Conservation (phyloP, 2,329 filamentous ascomycete species). For the Eurotiales sp. region DNA sequence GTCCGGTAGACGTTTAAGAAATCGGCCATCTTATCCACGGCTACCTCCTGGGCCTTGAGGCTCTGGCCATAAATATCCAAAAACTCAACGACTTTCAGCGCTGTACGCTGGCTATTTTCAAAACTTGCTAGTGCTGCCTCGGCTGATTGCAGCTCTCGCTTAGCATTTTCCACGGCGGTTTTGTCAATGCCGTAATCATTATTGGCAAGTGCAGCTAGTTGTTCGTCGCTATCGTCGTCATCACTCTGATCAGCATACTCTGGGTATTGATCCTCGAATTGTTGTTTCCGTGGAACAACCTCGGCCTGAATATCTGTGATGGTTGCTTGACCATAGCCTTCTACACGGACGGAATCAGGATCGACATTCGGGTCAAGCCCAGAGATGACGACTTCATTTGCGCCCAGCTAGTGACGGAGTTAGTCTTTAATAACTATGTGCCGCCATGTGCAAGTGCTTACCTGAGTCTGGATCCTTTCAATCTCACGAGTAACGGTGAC, state of each 20-base stretch:
- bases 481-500: conserved; percentile 61
- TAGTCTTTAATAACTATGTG: neutral
- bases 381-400: conserved; percentile 55
- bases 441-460: conserved; percentile 24
- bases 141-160: conserved; percentile 29
- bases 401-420: conserved; percentile 41
- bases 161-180: conserved; percentile 18
- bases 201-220: conserved; percentile 12
- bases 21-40: conserved; percentile 28
- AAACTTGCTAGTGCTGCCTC: conserved; percentile 30
- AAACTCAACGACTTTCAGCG: conserved; percentile 23
- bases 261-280: conserved; percentile 54
- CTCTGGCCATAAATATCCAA: conserved; percentile 35
- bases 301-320: conserved; percentile 63
- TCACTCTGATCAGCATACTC: conserved; percentile 35
- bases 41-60: conserved; percentile 27
- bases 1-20: conserved; percentile 33
- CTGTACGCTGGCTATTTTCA: conserved; percentile 23
- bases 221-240: conserved; percentile 32
- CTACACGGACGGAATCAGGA: conserved; percentile 57
- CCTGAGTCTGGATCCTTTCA: conserved; percentile 47
- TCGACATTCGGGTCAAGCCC: conserved; percentile 54
- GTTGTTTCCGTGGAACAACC: conserved; percentile 52
- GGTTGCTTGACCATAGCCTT: conserved; percentile 55
- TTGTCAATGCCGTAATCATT: conserved; percentile 10